phyloP scores from a whole-genome alignment of 2,329 filamentous ascomycete genomes.

The Zalaria sp. region DNA sequence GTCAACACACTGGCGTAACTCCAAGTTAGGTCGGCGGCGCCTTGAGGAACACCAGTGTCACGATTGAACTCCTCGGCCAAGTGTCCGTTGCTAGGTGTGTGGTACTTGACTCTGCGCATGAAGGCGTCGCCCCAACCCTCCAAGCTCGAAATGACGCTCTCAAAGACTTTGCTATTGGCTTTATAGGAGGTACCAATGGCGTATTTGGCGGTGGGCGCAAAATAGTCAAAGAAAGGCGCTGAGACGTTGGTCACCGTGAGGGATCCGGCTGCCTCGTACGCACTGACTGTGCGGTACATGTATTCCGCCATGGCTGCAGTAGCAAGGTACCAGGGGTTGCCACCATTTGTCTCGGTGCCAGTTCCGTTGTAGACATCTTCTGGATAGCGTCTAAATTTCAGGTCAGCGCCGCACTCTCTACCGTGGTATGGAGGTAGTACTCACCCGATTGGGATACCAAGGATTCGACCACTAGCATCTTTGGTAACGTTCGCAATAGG shows the following conservation, averaged over 20 bases:
- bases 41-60: constrained; percentile 12
- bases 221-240: constrained; percentile 20
- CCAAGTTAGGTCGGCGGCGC: constrained; percentile 20
- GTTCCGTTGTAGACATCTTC: constrained; percentile 21
- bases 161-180: constrained; percentile 10
- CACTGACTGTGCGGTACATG: constrained; percentile 13
- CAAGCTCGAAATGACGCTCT: constrained; percentile 11
- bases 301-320: constrained; percentile 18
- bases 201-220: constrained; percentile 12
- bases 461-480: constrained; percentile 10
- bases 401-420: too few species aligned
- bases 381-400: constrained; percentile 14
- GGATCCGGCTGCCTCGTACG: constrained; percentile 9
- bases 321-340: constrained; percentile 21
- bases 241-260: constrained; percentile 15
- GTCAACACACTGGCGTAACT: constrained; percentile 19
- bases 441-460: constrained; percentile 19
- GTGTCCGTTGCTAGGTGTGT: constrained; percentile 13
- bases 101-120: constrained; percentile 17
- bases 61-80: constrained; percentile 19
- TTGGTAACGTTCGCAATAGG: constrained; percentile 14
- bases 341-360: constrained; percentile 14
- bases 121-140: constrained; percentile 21
- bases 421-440: neutral
- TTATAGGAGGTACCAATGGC: constrained; percentile 11